Percentiles rank a stretch among this genome's conserved stretches.
These are phyloP conservation scores for Urochloa ruziziensis DNA, from an alignment of 176 grass and related monocot species.

Conservation along the genomic window DNA sequence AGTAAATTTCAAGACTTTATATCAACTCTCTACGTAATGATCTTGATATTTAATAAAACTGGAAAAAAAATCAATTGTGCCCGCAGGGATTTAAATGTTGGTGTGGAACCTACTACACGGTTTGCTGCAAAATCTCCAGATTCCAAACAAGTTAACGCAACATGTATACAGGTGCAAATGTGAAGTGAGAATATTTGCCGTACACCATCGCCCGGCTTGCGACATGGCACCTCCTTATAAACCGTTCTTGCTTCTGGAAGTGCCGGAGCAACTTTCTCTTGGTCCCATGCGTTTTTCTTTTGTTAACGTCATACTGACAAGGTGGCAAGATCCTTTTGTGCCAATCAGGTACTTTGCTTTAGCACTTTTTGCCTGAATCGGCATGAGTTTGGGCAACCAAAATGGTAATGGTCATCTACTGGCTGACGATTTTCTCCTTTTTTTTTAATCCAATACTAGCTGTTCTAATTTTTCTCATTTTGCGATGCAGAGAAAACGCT, in stretches of 20 bases:
- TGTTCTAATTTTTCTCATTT: not conserved
- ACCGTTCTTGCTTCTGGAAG: not conserved
- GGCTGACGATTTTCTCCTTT: not conserved
- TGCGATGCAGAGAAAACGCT: not conserved
- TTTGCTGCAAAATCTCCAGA: too few species aligned
- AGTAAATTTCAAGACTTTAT: too few species aligned
- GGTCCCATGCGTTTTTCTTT: constrained; percentile 5
- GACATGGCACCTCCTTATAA: not conserved
- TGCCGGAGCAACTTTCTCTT: not conserved
- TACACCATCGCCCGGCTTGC: not conserved
- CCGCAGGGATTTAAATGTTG: too few species aligned
- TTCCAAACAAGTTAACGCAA: too few species aligned
- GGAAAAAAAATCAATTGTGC: too few species aligned
- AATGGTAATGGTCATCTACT: not conserved
- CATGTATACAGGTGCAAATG: not conserved
- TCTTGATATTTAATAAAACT: too few species aligned
- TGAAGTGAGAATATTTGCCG: not conserved
- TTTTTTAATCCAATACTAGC: not conserved
- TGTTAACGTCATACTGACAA: constrained; percentile 10
- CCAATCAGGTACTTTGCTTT: not conserved
- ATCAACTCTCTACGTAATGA: too few species aligned
- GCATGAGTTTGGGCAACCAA: not conserved
- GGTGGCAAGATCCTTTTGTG: not conserved
- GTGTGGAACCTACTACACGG: too few species aligned
- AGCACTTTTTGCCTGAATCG: not conserved